Base-by-base conservation (phyloP, 208 protist genomes). In the Trypanosoma brucei region DNA sequence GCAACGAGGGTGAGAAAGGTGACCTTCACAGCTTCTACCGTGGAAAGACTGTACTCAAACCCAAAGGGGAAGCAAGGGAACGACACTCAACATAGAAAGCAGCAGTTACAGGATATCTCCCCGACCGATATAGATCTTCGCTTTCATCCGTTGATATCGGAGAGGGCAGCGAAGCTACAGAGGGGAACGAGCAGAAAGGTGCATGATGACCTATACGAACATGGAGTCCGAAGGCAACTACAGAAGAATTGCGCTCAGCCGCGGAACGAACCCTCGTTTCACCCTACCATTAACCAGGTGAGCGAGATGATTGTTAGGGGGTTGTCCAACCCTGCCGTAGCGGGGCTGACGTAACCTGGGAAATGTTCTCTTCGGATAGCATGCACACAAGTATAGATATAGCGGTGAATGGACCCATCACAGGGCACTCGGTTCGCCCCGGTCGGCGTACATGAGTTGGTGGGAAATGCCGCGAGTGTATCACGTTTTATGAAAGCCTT, bases 241-340 rank as follows among this genome's bases (percentile, higher is more conserved):
- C 59, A 49, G 22, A 38, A 33, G 39, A 35, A 44, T 35, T 36
- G 35, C 60, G 8, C n/a, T 22, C 33, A 13, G 34, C 13, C 40
- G 5, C 30, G 58, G n/a, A 38, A 39, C 13, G 30, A 50, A 37
- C 30, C 22, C 67, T 34, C n/a, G 8, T 83, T 83, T 70, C 59
- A 55, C 30, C 83, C 83, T 1, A 62, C 31, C 38, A 69, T 80
- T 31, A 54, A 88, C 71, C 40, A 74, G 1, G 71, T 77, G 42
- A 88, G 83, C 54, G 48, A 61, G 44, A 53, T 76, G 33, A 80
- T 88, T 59, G 74, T 65, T 5, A 51, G 72, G 2, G 66, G 78
- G 48, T 59, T 81, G 53, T 59, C 51, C 0, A 70, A 83, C 22
- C 76, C 83, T 8, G 42, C 0, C 8, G 42, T 14, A 11, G 11